These are phyloP conservation scores for Vitis labrusca DNA, from an alignment of 164 flowering plant genomes.

Conservation along the genomic window DNA sequence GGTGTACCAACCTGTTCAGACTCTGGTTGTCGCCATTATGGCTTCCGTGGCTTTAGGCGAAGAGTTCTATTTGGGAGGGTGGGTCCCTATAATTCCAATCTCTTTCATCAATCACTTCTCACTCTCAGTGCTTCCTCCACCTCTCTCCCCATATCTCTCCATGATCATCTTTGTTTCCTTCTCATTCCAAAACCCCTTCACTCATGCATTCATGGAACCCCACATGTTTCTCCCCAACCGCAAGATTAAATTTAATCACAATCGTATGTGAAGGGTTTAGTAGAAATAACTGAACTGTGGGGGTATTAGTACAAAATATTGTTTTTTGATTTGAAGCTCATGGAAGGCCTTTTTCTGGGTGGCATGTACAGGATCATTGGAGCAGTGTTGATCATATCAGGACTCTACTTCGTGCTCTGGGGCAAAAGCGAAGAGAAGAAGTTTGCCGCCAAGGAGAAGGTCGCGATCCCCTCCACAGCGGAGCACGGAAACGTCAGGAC, in stretches of 20 bases:
- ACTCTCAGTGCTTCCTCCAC: background rate
- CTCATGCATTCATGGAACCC: too few relatives aligned
- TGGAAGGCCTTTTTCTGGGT: too few relatives aligned
- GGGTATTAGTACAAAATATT: too few relatives aligned
- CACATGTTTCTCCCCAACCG: too few relatives aligned
- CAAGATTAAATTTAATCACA: too few relatives aligned
- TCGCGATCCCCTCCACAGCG: conserved; percentile 33
- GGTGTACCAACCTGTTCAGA: conserved; percentile 97
- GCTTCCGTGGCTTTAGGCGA: conserved; percentile 91
- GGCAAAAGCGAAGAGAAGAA: conserved; percentile 87
- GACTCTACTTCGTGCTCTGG: conserved; percentile 94
- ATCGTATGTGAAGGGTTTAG: too few relatives aligned
- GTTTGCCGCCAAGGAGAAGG: conserved; percentile 37
- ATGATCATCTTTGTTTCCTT: too few relatives aligned
- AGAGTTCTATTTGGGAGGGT: conserved; percentile 98
- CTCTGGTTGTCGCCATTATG: conserved; percentile 94
- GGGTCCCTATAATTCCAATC: conserved; percentile 1
- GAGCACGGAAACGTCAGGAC: conserved; percentile 51
- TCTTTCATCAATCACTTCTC: background rate
- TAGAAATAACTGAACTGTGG: too few relatives aligned
- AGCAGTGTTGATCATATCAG: conserved; percentile 79
- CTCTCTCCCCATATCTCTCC: too few relatives aligned
- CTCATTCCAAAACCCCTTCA: too few relatives aligned
- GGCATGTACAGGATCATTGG: conserved; percentile 81
- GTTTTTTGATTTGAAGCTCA: too few relatives aligned